Base-by-base conservation (phyloP, 2,329 filamentous ascomycete genomes). In the Fusarium sp. region DNA sequence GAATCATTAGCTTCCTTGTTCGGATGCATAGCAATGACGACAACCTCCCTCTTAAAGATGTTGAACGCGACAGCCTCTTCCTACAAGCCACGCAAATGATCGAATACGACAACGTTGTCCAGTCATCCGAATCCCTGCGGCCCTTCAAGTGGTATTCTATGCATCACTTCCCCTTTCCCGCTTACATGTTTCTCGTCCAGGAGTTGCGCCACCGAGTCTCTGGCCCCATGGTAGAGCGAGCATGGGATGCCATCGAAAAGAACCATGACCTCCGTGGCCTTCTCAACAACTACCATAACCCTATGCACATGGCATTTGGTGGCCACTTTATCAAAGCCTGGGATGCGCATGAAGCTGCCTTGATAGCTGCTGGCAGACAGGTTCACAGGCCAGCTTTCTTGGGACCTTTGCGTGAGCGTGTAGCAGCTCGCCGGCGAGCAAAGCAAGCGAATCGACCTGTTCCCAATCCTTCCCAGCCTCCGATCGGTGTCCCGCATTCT, bases 261-360 rank as follows among this genome's bases (percentile, higher is more conserved):
- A 89, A 90, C 77, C 85, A 89, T 74, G 85, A 87, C 10, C 82
- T 84, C 33, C 82, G 88, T 45, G 84, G 85, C 4, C 79, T 89
- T 55, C 81, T 83, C 38, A 84, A 84, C 46, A 84, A 86, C 63
- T 79, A 86, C 52, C 84, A 86, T 54, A 89, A 83, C 46, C 89
- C 88, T 11, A 84, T 90, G 80, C 88, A 90, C 73, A 80, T 86
- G 35, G 86, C 86, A 2, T 89, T 92, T 68, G 86, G 87, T 2
- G 82, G 83, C 25, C 83, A 88, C 22, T 87, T 92, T 44, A 80
- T 92, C 63, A 90, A 89, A 74, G 89, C 89, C 0, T 92, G 90
- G 90, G 86, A 87, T 46, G 87, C 87, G 5, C 85, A 86, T 60
- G 86, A 86, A 72, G 81, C 84, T 4, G 85, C 86, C 17, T 83